These are phyloP conservation scores for Saccharomycopsis selenospora DNA, from an alignment of 805 yeast species.

Conservation along the genomic window DNA sequence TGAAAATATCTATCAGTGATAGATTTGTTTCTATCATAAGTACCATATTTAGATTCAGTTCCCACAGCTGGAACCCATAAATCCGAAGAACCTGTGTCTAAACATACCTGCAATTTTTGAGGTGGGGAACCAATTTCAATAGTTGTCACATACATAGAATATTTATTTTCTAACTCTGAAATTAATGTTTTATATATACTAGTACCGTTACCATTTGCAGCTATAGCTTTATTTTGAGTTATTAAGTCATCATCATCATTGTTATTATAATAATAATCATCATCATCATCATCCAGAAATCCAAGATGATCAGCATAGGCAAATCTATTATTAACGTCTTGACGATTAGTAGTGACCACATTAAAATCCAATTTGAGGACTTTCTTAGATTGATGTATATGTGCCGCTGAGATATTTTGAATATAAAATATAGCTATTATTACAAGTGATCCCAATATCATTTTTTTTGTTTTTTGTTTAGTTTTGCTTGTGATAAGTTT, in stretches of 20 bases:
- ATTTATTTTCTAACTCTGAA: conserved; percentile 11
- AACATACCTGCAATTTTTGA: conserved; percentile 83
- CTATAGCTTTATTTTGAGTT: background rate
- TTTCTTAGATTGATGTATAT: background rate
- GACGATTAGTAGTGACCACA: background rate
- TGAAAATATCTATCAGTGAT: background rate
- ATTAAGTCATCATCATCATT: too few relatives aligned
- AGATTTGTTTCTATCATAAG: background rate
- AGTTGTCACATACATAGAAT: conserved; percentile 65
- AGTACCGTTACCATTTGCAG: background rate
- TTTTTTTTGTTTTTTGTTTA: too few relatives aligned
- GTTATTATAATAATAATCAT: too few relatives aligned
- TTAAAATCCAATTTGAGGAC: background rate
- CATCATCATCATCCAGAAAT: too few relatives aligned
- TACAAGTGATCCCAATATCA: too few relatives aligned
- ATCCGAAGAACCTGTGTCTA: conserved; percentile 95
- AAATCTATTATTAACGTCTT: background rate
- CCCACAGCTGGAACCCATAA: conserved; percentile 77
- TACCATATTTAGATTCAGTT: background rate
- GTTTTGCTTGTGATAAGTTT: too few relatives aligned
- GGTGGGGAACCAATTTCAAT: conserved; percentile 87
- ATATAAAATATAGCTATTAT: too few relatives aligned
- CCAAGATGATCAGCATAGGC: background rate
- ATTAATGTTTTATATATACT: background rate
- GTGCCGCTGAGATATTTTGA: background rate